Base-by-base conservation (phyloP, 495 filamentous ascomycete genomes). In the Xylaria grammica region DNA sequence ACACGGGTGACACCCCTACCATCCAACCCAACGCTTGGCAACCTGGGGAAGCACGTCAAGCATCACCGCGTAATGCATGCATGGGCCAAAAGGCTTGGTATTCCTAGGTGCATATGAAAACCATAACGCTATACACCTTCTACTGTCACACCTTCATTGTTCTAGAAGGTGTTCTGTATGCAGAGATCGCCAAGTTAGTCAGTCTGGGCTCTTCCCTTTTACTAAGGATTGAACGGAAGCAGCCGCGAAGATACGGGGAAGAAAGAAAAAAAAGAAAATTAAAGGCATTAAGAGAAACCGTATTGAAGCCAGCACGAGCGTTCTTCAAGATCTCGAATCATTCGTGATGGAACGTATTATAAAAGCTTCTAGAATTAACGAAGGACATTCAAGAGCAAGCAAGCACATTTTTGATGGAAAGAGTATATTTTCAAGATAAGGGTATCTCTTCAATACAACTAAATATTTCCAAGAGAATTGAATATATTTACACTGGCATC, bases 401-500 rank as follows among this genome's bases (percentile, higher is more conserved):
- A 2, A 27, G 27, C 15, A 32, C 27, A 20, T n/a, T 2, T 11
- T 17, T 6, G 49, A 4, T 7, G 24, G 20, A 1, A 11, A 26
- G 46, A 22, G 19, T 34, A 38, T 56, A 40, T 26, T 42, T 29
- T 56, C 13, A 26, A 56, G 8, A 27, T 15, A 42, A 6, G 1
- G n/a, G 19, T 34, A 38, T 56, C 24, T 26, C 27, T 29, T 56
- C 13, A 26, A 56, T 8, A 27, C 5, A 42, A 6, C 1, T 7
- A 8, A 42, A 6, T 55, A 56, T 56, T 27, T 56, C 17, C 54
- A 57, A 30, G 15, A 27, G 49, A 57, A 20, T 6, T 56, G 15
- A 29, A 15, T 22, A n/a, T 57, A 57, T 57, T 1, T 57, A 57
- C 54, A 55, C 10, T 8, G 17, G 54, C 38, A 44, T 30, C 36